Conservation (phyloP, 2,329 filamentous ascomycete genomes). For the Zalaria obscura region DNA sequence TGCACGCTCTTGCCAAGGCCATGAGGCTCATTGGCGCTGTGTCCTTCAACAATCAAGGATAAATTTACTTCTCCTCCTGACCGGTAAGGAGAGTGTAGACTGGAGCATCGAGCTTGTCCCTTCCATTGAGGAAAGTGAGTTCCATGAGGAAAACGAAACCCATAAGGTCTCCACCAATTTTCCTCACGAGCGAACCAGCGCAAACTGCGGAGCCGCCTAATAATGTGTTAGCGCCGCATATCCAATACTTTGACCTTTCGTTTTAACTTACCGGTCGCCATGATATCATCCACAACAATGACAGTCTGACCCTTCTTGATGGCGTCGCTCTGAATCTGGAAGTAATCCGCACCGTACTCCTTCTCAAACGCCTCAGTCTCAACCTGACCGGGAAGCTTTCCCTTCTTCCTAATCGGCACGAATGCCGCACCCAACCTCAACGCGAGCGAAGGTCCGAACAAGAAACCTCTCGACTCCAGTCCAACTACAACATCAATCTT, state of each 20-base stretch:
- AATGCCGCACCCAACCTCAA: slow-evolving; percentile 72
- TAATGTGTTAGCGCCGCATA: slow-evolving; percentile 1
- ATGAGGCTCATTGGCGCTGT: slow-evolving; percentile 8
- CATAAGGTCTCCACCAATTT: slow-evolving; percentile 72
- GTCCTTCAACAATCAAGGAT: not conserved
- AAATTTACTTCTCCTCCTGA: slow-evolving; percentile 26
- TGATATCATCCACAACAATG: slow-evolving; percentile 92
- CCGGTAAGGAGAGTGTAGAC: slow-evolving; percentile 69
- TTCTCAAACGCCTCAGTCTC: slow-evolving; percentile 80
- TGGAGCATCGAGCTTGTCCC: slow-evolving; percentile 74
- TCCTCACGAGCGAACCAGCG: slow-evolving; percentile 70
- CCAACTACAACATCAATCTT: slow-evolving; percentile 73
- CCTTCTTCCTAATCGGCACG: slow-evolving; percentile 86
- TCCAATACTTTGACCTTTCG: not conserved
- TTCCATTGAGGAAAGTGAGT: slow-evolving; percentile 82
- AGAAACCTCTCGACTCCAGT: slow-evolving; percentile 84
- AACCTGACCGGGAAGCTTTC: slow-evolving; percentile 80
- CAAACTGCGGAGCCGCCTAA: slow-evolving; percentile 82
- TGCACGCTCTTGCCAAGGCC: slow-evolving; percentile 10
- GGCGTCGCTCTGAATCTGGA: slow-evolving; percentile 85
- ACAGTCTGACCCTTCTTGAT: slow-evolving; percentile 80
- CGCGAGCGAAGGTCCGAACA: slow-evolving; percentile 85
- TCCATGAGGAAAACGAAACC: slow-evolving; percentile 95
- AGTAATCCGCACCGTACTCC: slow-evolving; percentile 90
- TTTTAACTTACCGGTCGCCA: slow-evolving; percentile 70